Evolutionary conservation across 352 stramenopile genomes (phyloP), one percentile per base, ranked within the genome.

Genomic region (Thalassiosira livingstoniorum): DNA sequence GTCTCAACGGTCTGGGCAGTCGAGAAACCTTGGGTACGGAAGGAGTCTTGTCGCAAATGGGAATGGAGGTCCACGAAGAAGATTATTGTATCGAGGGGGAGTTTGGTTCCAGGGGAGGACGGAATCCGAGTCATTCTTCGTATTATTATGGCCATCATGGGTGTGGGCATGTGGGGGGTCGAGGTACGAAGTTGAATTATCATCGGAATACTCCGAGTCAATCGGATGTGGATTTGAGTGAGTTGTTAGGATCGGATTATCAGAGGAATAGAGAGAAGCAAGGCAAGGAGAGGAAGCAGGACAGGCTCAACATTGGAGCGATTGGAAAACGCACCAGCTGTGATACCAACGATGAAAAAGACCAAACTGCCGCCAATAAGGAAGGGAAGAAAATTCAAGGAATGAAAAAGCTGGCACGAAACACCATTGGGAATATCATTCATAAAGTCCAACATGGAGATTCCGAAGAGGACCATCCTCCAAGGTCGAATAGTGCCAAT

Each of bases 61-160:
- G 68, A 1, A 77, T 77, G 68, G 68, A 77, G 45, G 55, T 77
- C 13, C 25, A 5, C 10, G 55, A 77, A 37, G 68, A 77, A 47
- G 68, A 77, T 61, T 69, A 77, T 62, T 77, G 57, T 37, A 65
- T 75, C 10, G 67, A 75, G 25, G 67, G 67, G 27, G 67, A 65
- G 58, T 75, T 65, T 66, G 13, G 43, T 62, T 54, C 7, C 37
- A 37, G n/a, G 5, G 23, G 31, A 18, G 7, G 13, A 25, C 7
- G n/a, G 2, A 15, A 61, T 32, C 18, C n/a, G 21, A 21, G 7
- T 15, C 29, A 2, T 27, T 1, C 29, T 32, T 10, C 25, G 1
- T 2, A 25, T n/a, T 32, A 4, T 32, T 10, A 23, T 25, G 55
- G 3, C 39, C 31, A 37, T 5, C 7, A 32, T 42, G 31, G 55